Conservation (phyloP, 2,329 filamentous ascomycete species). For the Diplocarpon rosae region DNA sequence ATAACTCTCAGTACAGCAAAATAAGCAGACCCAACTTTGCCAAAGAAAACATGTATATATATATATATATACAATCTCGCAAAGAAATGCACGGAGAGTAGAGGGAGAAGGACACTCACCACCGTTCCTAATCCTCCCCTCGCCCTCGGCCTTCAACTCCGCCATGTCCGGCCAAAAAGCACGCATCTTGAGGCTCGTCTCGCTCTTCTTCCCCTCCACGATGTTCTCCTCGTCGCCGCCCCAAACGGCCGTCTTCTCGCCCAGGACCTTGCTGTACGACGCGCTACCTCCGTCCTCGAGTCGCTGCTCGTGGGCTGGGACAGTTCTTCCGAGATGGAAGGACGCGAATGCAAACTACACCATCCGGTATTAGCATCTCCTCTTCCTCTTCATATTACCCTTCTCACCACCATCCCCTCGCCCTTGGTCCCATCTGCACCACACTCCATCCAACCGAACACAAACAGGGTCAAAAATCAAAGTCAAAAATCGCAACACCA, state of each 20-base stretch:
- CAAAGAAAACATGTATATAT: no score
- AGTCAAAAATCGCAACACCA: no score
- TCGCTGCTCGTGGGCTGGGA: neutral
- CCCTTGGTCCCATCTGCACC: no score
- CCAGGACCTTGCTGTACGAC: slow-evolving; percentile 1
- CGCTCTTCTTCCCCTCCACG: neutral
- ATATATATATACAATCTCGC: no score
- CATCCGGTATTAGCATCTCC: no score
- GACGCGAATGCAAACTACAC: neutral
- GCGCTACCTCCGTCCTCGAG: neutral
- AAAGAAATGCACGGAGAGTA: no score
- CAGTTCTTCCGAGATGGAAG: neutral
- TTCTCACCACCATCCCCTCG: no score
- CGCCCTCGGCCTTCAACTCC: slow-evolving; percentile 7
- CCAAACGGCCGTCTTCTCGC: slow-evolving; percentile 1
- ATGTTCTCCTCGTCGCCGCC: neutral
- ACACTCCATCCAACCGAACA: neutral
- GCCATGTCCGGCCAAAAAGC: slow-evolving; percentile 5
- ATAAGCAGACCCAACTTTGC: no score
- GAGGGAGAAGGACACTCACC: neutral
- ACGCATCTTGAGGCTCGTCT: neutral
- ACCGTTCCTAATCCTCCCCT: neutral
- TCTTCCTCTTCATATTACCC: no score
- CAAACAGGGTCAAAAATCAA: no score
- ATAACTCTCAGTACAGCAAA: no score